phyloP scores from a whole-genome alignment of 2,329 filamentous ascomycete species.

The Eurotiales sp. region DNA sequence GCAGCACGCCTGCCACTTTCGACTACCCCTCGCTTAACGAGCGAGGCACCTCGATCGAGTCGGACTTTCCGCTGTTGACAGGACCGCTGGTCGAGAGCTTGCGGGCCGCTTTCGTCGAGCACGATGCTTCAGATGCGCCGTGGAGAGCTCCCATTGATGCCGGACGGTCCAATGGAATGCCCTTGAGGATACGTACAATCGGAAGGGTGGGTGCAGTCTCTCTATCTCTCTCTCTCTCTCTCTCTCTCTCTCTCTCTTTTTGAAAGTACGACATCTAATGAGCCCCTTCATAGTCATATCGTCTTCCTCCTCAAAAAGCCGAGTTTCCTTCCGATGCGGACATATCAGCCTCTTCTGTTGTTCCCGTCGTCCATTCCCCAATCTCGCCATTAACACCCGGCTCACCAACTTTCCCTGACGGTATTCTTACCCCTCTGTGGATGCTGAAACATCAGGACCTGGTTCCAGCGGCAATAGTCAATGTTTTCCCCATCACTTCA shows the following conservation, averaged over 20 bases:
- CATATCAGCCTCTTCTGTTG: conserved; percentile 41
- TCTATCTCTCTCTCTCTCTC: too few relatives aligned
- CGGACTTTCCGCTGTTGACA: conserved; percentile 65
- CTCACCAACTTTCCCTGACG: conserved; percentile 84
- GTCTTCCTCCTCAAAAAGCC: conserved; percentile 60
- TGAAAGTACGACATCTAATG: too few relatives aligned
- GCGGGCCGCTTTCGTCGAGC: conserved; percentile 60
- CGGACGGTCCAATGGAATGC: conserved; percentile 47
- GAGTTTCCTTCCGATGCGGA: conserved; percentile 53
- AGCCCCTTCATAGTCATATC: conserved; percentile 49
- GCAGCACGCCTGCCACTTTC: conserved; percentile 28
- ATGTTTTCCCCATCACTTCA: conserved; percentile 73
- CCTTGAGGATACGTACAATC: conserved; percentile 68
- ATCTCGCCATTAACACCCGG: conserved; percentile 83
- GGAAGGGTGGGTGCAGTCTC: conserved; percentile 87
- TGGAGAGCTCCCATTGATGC: conserved; percentile 61
- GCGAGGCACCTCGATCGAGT: conserved; percentile 62
- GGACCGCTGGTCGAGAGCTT: conserved; percentile 63
- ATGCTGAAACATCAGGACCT: conserved; percentile 82
- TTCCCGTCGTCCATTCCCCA: conserved; percentile 72
- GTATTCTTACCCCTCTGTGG: conserved; percentile 77
- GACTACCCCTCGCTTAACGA: conserved; percentile 51
- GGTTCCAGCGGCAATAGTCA: conserved; percentile 74
- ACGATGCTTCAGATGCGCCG: conserved; percentile 61
- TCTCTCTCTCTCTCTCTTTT: too few relatives aligned